Base-by-base conservation (phyloP, 1,284 basidiomycete genomes). In the Farysia itapuensis region DNA sequence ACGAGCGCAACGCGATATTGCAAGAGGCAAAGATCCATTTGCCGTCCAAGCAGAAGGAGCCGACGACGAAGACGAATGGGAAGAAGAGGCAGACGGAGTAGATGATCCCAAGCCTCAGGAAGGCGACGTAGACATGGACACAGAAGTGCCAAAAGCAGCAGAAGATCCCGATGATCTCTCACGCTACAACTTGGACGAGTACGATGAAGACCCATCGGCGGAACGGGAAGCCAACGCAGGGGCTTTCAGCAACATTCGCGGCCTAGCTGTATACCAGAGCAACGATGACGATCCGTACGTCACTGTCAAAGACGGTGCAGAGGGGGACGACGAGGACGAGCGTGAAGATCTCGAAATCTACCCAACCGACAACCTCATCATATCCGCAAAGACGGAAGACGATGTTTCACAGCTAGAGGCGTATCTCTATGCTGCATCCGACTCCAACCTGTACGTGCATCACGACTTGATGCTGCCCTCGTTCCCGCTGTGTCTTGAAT, bases 401-500 rank as follows among this genome's bases (percentile, higher is more conserved):
- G 93, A 97, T 53, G 84, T 98, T 41, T 95, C 94, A 1, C 90
- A 95, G 65, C 84, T 98, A 50, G 95, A 98, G 45, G 71, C 66
- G 13, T 67, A 76, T 43, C 44, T 76, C 23, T 76, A 76, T 50
- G 57, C 66, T 11, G 52, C 68, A 2, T 22, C 44, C 23, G 69
- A 69, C 35, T 30, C 78, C 75, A 92, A 91, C 73, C 83, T 98
- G 23, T 98, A 94, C 77, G 89, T 90, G 21, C 95, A 98, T 77
- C 95, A 99, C 79, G 95, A 99, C 78, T 83, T 97, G 71, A 90
- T 99, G 85, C 84, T 99, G 14, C 94, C 94, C 47, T 89, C 90
- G 50, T 95, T 97, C 80, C 95, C 95, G 4, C 86, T 99, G 49
- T 97, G 94, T 71, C 86, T 99, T 48, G 95, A 98, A 82, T 99